phyloP scores from a whole-genome alignment of 768 basidiomycete genomes.

The Tulasnella sp. region DNA sequence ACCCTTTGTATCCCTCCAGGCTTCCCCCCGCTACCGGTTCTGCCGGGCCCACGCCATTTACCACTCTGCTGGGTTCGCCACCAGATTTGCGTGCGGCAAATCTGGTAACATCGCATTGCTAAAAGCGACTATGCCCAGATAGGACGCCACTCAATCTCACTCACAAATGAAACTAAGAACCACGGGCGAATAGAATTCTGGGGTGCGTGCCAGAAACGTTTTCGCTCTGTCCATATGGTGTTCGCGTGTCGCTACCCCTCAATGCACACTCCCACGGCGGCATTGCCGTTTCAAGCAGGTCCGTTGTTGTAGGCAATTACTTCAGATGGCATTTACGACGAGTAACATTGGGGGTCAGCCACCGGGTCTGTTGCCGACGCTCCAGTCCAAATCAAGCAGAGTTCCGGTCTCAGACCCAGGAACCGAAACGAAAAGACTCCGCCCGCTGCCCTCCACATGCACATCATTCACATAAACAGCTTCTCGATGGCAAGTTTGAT shows the following conservation, averaged over 20 bases:
- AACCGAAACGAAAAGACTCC: background rate
- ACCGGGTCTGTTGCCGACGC: background rate
- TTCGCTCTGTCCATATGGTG: background rate
- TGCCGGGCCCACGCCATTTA: background rate
- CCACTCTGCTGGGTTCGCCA: background rate
- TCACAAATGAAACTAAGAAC: background rate
- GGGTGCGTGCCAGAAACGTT: background rate
- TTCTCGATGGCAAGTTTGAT: slow-evolving; percentile 85
- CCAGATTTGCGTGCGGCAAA: slow-evolving; percentile 14
- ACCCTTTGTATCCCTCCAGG: background rate
- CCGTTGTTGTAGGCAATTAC: background rate
- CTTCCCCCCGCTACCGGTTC: background rate
- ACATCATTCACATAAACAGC: slow-evolving; percentile 42
- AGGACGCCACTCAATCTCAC: slow-evolving; percentile 8
- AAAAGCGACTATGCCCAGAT: slow-evolving; percentile 7
- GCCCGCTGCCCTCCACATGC: background rate
- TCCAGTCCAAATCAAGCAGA: slow-evolving; percentile 14
- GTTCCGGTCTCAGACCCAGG: background rate
- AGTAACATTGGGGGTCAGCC: background rate
- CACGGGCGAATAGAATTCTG: background rate
- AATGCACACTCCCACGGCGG: background rate
- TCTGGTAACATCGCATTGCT: background rate
- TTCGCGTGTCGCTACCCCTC: background rate
- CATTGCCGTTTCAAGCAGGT: background rate
- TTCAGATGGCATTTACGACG: background rate